Evolutionary conservation across 108 stramenopile genomes (phyloP).

Genomic region (Aurantiochytrium sp.): DNA sequence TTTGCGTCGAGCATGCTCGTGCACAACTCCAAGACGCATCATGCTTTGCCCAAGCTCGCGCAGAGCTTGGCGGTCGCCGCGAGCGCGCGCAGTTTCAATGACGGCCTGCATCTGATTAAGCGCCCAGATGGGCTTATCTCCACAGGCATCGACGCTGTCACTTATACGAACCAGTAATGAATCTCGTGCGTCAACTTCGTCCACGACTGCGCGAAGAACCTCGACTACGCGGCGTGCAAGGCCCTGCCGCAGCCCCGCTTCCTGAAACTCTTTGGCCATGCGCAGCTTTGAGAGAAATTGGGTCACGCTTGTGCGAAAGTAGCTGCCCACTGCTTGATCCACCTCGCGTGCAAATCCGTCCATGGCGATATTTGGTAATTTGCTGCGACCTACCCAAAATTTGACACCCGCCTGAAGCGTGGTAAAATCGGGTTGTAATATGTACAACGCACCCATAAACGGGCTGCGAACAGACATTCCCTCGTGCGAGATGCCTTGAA

Average conservation of each 20-base stretch:
- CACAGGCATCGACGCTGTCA: background rate
- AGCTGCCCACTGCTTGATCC: background rate
- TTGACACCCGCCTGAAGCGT: background rate
- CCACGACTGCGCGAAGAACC: background rate
- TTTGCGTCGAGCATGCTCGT: background rate
- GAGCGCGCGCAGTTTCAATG: background rate
- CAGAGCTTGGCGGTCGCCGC: background rate
- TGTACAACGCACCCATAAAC: background rate
- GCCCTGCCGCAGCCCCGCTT: background rate
- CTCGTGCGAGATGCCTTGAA: background rate
- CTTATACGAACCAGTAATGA: background rate
- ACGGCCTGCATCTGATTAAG: background rate
- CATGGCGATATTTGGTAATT: too few species aligned
- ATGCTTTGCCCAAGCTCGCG: background rate
- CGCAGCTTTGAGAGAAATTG: background rate
- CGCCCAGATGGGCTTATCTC: background rate
- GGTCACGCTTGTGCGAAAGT: background rate
- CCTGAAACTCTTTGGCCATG: background rate
- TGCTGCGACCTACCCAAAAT: background rate
- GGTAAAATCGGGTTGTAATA: background rate
- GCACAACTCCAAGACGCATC: constrained; percentile 9
- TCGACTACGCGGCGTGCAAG: background rate
- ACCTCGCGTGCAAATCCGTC: background rate
- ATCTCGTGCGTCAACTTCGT: background rate
- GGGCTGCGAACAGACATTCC: background rate